Base-by-base conservation (phyloP, 345 rosid species). In the Brassica incana region DNA sequence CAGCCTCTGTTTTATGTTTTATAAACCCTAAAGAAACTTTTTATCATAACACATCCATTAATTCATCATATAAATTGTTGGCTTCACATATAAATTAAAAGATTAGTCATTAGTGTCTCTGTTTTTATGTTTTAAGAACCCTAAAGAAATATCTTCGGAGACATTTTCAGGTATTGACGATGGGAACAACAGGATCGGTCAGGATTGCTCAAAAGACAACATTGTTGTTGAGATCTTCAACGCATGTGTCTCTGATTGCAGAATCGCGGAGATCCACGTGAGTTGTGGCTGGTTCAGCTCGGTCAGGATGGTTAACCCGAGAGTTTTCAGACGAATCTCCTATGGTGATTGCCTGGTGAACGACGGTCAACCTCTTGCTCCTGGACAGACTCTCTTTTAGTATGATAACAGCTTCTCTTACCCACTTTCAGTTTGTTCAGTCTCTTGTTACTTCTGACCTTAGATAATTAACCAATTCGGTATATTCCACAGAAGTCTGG, bases 271-370 rank as follows among this genome's bases (percentile, higher is more conserved):
- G 84, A 90, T 93, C 64, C 98, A 93, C 59, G 84, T 93, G 15
- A 85, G 72, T 25, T 90, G 90, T 16, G 92, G 92, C 59, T 88
- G 91, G 95, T 90, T 92, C 67, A 88, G 93, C 79, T 89, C 93
- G 0, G 90, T 80, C 8, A 72, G 84, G 62, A 25, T 89, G 67
- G 74, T 92, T 27, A 90, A 87, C 70, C 95, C 97, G 8, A 63
- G 74, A 8, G 84, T 88, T 11, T 92, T 89, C 77, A 79, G 85
- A 67, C 82, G 93, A 73, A 36, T 89, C 3, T 0, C 10, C 75
- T 89, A 87, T 14, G 85, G 88, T 1, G 95, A 90, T 71, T 90
- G 91, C 76, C 83, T 90, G 4, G 92, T 87, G 63, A 88, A 90
- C 15, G 83, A 87, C 1, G 92, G 92, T 14, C 78, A 87, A 64